phyloP scores from a whole-genome alignment of 306 rosid species.

The Begonia fuchsioides region DNA sequence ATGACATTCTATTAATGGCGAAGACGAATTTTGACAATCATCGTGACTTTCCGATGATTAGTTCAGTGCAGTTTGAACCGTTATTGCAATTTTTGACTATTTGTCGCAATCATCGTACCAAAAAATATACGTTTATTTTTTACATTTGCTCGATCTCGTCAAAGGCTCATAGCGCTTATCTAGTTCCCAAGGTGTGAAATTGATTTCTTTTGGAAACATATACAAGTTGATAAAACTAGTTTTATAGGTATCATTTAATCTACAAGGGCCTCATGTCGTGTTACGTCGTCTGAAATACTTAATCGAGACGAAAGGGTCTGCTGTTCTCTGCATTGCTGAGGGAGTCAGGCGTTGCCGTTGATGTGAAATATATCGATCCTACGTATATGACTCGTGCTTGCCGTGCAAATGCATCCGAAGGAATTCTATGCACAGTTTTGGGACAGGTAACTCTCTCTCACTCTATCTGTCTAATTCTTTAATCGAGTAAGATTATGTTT shows the following conservation, averaged over 20 bases:
- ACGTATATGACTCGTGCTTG: constrained; percentile 93
- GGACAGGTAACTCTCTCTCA: constrained; percentile 69
- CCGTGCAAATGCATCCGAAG: constrained; percentile 98
- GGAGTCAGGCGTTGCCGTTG: constrained; percentile 74
- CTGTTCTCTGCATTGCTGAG: constrained; percentile 86
- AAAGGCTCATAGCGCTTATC: constrained; percentile 95
- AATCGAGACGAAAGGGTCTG: constrained; percentile 85
- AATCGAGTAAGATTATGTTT: too few species aligned
- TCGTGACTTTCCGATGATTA: neutral
- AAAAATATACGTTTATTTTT: too few species aligned
- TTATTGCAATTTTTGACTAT: too few species aligned
- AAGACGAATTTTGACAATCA: too few species aligned
- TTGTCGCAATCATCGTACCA: too few species aligned
- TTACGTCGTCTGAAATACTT: constrained; percentile 73
- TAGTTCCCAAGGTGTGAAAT: constrained; percentile 77
- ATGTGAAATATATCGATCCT: constrained; percentile 92
- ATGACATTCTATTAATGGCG: constrained; percentile 91
- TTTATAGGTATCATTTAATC: constrained; percentile 50
- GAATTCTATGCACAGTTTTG: constrained; percentile 84
- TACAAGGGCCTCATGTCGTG: constrained; percentile 83
- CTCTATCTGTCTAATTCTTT: too few species aligned
- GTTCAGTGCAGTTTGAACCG: too few species aligned
- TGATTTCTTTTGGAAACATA: constrained; percentile 1
- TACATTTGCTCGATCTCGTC: constrained; percentile 12
- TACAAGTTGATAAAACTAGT: constrained; percentile 5